Percentiles rank a stretch among this genome's conserved stretches.
These are phyloP conservation scores for Talaromyces albobiverticillius DNA, from an alignment of 2,329 filamentous ascomycete genomes.

Conservation along the genomic window DNA sequence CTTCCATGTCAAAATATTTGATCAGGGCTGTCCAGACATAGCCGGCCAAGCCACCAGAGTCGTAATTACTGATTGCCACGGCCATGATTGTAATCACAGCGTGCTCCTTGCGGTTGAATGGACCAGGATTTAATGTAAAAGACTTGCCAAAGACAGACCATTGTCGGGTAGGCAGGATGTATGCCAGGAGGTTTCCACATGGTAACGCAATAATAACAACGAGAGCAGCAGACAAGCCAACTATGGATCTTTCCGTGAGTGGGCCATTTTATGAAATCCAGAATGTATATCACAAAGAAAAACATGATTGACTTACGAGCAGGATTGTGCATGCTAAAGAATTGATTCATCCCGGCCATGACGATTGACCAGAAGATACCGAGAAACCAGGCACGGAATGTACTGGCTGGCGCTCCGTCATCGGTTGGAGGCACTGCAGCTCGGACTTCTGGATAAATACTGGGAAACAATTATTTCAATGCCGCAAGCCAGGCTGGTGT, in stretches of 20 bases:
- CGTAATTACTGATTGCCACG: too few species aligned
- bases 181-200: constrained; percentile 9
- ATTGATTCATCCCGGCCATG: constrained; percentile 18
- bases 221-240: too few species aligned
- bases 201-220: neutral
- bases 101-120: constrained; percentile 29
- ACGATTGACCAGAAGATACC: constrained; percentile 30
- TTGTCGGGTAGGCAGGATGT: neutral
- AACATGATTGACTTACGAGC: constrained; percentile 1
- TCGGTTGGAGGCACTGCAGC: constrained; percentile 18
- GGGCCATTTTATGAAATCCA: too few species aligned
- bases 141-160: constrained; percentile 12
- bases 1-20: too few species aligned
- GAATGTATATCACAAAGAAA: neutral
- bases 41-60: too few species aligned
- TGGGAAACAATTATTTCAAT: too few species aligned
- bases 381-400: constrained; percentile 39
- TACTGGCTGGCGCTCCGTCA: constrained; percentile 20
- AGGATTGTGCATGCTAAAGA: constrained; percentile 17
- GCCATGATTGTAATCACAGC: constrained; percentile 17
- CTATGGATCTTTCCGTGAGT: too few species aligned
- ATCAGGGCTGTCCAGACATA: too few species aligned
- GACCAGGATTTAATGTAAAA: constrained; percentile 27
- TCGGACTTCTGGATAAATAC: constrained; percentile 19
- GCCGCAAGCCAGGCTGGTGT: too few species aligned